A percentile compares a stretch with the other conserved stretches of the same genome.
These are phyloP conservation scores for Phytophthora palmivora DNA, from an alignment of 352 stramenopile genomes.

Conservation along the genomic window DNA sequence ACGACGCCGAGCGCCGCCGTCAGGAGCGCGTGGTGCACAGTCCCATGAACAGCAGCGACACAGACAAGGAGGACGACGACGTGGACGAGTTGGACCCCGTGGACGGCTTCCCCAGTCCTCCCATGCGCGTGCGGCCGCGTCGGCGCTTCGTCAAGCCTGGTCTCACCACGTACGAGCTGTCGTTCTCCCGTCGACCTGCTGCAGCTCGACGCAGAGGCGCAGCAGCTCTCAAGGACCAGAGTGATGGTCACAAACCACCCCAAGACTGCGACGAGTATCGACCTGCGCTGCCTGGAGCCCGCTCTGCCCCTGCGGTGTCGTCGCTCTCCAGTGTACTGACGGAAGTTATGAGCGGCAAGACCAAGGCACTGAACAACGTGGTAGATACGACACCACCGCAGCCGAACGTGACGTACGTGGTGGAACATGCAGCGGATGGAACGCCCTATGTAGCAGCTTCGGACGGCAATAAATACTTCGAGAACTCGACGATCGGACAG, in stretches of 20 bases:
- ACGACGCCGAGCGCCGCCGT: conserved; percentile 27
- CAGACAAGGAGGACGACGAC: conserved; percentile 20
- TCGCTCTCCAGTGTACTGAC: conserved; percentile 59
- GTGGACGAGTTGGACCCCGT: conserved; percentile 35
- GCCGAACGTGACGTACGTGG: conserved; percentile 44
- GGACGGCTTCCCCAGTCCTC: conserved; percentile 32
- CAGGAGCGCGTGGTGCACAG: conserved; percentile 5
- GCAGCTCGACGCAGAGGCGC: background rate
- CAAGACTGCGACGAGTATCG: conserved; percentile 17
- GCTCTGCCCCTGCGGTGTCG: conserved; percentile 36
- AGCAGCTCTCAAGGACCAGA: conserved; percentile 1
- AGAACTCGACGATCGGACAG: conserved; percentile 56
- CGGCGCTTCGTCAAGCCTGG: conserved; percentile 61
- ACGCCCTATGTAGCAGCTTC: conserved; percentile 52
- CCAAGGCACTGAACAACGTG: conserved; percentile 48
- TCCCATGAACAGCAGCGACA: conserved; percentile 8
- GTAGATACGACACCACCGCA: conserved; percentile 48
- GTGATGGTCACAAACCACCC: background rate
- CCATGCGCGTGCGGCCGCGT: conserved; percentile 29
- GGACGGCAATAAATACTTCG: conserved; percentile 45
- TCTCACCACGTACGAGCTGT: conserved; percentile 55
- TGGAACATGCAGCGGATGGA: conserved; percentile 46
- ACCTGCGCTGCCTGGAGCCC: conserved; percentile 5
- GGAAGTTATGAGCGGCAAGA: conserved; percentile 54
- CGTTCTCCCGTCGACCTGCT: conserved; percentile 40